Evolutionary conservation across 495 filamentous ascomycete genomes (phyloP), one percentile per base, ranked within the genome.

Genomic region (Podospora pseudocomata): DNA sequence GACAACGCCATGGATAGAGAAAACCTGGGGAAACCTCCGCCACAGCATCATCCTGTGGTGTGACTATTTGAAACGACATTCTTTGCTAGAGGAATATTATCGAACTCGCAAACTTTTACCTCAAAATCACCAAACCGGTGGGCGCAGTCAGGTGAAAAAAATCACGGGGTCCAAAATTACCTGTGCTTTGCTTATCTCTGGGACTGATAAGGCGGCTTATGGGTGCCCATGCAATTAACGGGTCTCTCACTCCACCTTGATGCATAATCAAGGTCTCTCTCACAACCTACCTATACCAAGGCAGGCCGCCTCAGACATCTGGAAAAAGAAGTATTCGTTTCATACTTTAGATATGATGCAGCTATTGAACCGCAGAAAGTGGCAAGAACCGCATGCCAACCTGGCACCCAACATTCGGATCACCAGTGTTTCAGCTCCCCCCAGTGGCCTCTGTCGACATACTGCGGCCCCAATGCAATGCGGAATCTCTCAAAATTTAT

Each of bases 1-100:
- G 61, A 63, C 61, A 44, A 18, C 61, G 61, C 61, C 61, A 63
- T 44, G 61, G 32, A 49, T 6, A 32, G 27, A 3, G 30, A 63
- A 18, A 44, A 18, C 61, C 61, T 18, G 61, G 61, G 61, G 34
- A 23, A 63, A 32, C 61, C 61, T 49, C 39, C 39, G 2, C 39
- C 15, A 13, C 39, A 18, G 39, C 11, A 49, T 49, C 11, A 49
- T 13, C 39, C 39, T 49, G 15, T 49, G 13, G 15, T 49, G 39
- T 49, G 39, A 49, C 39, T 11, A 20, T n/a, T 58, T 20, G n/a
- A 58, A 20, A 58, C 6, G 6, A 20, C 23, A 15, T 58, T 58
- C 23, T 2, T 58, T 32, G 30, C 3, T 58, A 58, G 1, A 26
- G 20, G 39, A 26, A 32, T 32, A 32, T 32, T 32, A 32, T 32